These are phyloP conservation scores for Atalantia buxifolia DNA, from an alignment of 345 rosid species.

Conservation along the genomic window DNA sequence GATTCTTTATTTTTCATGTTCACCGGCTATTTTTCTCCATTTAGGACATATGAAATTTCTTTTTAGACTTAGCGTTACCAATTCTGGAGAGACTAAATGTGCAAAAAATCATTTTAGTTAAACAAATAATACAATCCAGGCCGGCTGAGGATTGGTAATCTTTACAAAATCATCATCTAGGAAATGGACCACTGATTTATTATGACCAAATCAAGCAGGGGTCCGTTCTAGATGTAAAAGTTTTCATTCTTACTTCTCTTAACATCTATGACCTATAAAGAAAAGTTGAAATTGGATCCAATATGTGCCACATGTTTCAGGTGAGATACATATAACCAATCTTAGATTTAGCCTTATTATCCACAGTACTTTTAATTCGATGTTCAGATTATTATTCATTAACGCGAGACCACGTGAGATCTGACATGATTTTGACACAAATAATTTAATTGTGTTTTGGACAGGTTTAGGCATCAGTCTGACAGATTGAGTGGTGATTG, in stretches of 20 bases:
- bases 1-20: background rate
- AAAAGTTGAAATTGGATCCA: background rate
- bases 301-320: conserved; percentile 1
- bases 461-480: background rate
- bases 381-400: background rate
- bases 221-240: background rate
- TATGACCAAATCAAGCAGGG: background rate
- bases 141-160: background rate
- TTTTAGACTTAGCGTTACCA: background rate
- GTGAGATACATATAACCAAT: background rate
- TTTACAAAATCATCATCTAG: background rate
- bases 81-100: background rate
- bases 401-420: conserved; percentile 5
- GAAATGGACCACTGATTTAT: background rate
- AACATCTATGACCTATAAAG: background rate
- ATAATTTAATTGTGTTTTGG: background rate
- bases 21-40: background rate
- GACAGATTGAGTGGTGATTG: background rate
- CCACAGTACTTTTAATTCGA: background rate
- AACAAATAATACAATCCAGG: background rate
- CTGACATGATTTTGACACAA: conserved; percentile 1
- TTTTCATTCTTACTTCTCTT: background rate
- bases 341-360: background rate
- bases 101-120: background rate
- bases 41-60: background rate